phyloP scores from a whole-genome alignment of 179 eudicot genomes.

The Monotropa hypopitys region DNA sequence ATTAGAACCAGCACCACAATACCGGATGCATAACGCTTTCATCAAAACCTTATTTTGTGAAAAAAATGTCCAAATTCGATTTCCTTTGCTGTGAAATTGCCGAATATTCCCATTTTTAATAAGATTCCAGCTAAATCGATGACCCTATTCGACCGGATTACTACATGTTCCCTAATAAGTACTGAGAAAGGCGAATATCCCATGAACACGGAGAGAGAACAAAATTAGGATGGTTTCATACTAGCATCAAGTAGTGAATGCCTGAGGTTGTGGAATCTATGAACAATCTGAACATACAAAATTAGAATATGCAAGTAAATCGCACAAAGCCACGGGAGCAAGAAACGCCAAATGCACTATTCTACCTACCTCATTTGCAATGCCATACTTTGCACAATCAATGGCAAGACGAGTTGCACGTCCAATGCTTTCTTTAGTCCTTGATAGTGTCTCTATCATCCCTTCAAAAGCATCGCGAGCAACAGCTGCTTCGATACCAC shows the following conservation, averaged over 20 bases:
- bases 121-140: too few species aligned
- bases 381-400: slow-evolving; percentile 94
- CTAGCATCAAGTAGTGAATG: not conserved
- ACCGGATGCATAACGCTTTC: too few species aligned
- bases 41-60: too few species aligned
- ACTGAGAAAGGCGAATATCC: not conserved
- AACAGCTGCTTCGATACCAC: slow-evolving; percentile 93
- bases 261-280: not conserved
- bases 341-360: not conserved
- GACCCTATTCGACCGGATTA: not conserved
- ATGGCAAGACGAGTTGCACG: slow-evolving; percentile 98
- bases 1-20: not conserved
- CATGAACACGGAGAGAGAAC: not conserved
- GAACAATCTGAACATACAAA: not conserved
- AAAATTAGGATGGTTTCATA: not conserved
- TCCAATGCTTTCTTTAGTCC: slow-evolving; percentile 97
- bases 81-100: too few species aligned
- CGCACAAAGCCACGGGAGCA: not conserved
- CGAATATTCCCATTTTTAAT: too few species aligned
- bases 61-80: too few species aligned
- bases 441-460: slow-evolving; percentile 93
- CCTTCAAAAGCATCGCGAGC: slow-evolving; percentile 99
- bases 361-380: slow-evolving; percentile 72
- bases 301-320: not conserved
- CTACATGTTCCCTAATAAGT: not conserved